Evolutionary conservation across 164 flowering plant genomes (phyloP).

Genomic region (Paratinospora sagittata): DNA sequence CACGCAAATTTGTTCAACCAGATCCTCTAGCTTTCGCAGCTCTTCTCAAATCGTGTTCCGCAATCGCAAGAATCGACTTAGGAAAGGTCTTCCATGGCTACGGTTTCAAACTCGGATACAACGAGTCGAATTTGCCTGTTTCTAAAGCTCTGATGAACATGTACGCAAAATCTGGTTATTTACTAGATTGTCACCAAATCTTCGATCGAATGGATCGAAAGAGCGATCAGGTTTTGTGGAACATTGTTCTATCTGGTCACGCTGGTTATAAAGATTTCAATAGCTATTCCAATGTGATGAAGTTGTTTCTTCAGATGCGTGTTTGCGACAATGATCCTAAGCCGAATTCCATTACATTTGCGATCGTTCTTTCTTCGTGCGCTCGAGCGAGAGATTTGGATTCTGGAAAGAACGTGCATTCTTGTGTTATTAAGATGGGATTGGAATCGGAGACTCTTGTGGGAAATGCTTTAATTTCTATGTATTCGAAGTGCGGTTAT

Average conservation of each 20-base stretch:
- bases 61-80: constrained; percentile 25
- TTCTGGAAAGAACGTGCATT: constrained; percentile 52
- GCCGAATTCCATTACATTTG: constrained; percentile 54
- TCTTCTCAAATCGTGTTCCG: constrained; percentile 58
- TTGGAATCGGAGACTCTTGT: constrained; percentile 55
- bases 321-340: constrained; percentile 26
- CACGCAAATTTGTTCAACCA: not conserved
- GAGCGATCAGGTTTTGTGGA: constrained; percentile 63
- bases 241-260: constrained; percentile 61
- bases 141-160: constrained; percentile 65
- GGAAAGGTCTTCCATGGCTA: constrained; percentile 57
- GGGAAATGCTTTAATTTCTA: constrained; percentile 66
- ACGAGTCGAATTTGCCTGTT: constrained; percentile 28
- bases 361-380: constrained; percentile 57
- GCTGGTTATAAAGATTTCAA: constrained; percentile 29
- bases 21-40: constrained; percentile 36
- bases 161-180: constrained; percentile 64
- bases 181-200: constrained; percentile 37
- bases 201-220: constrained; percentile 31
- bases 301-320: constrained; percentile 42
- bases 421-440: constrained; percentile 48
- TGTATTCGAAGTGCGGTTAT: constrained; percentile 64
- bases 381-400: constrained; percentile 35
- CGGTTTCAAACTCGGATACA: constrained; percentile 49
- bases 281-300: constrained; percentile 25